Conservation (phyloP, 1,139 yeast species). For the Kazachstania sp. region DNA sequence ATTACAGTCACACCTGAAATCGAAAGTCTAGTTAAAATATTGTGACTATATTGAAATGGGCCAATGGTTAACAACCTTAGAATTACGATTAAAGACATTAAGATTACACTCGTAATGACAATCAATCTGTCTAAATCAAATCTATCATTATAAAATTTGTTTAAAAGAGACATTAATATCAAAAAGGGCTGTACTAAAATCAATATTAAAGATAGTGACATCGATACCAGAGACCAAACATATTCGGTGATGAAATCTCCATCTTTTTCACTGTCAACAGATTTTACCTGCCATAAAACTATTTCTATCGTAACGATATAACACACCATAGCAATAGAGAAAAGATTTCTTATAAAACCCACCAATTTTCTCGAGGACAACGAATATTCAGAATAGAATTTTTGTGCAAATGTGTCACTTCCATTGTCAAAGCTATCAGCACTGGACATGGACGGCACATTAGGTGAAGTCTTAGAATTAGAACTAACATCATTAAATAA, state of each 20-base stretch:
- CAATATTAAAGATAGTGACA: conserved; percentile 16
- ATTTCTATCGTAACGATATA: conserved; percentile 27
- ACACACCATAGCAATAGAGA: conserved; percentile 23
- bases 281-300: conserved; percentile 28
- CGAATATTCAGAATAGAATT: conserved; percentile 27
- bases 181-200: conserved; percentile 31
- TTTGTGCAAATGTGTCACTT: conserved; percentile 17
- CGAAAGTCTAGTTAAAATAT: conserved; percentile 50
- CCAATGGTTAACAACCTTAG: conserved; percentile 20
- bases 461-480: conserved; percentile 1
- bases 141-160: conserved; percentile 30
- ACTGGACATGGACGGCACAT: conserved; percentile 2
- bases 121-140: conserved; percentile 20
- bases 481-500: conserved; percentile 12
- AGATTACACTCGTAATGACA: conserved; percentile 16
- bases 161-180: conserved; percentile 25
- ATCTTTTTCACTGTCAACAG: conserved; percentile 16
- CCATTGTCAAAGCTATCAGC: conserved; percentile 5
- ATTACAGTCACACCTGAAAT: conserved; percentile 65
- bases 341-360: conserved; percentile 18
- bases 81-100: conserved; percentile 17
- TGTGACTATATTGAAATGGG: conserved; percentile 34
- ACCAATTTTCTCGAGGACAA: conserved; percentile 20
- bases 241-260: conserved; percentile 18
- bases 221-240: conserved; percentile 26